Percentiles rank a stretch among this genome's conserved stretches.
Evolutionary conservation across 495 filamentous ascomycete genomes (phyloP).

Genomic region (Trypethelium eluteriae): DNA sequence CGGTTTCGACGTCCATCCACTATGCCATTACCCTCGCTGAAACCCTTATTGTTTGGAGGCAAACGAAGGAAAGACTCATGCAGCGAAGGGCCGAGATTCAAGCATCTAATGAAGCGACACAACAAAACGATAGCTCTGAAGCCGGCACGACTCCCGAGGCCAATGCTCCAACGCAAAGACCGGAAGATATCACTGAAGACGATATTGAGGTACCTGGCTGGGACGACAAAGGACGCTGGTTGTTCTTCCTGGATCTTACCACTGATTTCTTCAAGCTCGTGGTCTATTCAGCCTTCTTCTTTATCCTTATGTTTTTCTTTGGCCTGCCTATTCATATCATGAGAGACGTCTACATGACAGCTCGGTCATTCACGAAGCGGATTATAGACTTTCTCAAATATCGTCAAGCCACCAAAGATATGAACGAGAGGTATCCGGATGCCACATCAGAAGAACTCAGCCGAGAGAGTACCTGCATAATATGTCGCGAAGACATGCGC

Average conservation of each 20-base stretch:
- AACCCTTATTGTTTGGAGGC: slow-evolving; percentile 61
- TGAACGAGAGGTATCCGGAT: slow-evolving; percentile 87
- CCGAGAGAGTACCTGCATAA: slow-evolving; percentile 89
- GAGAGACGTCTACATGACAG: slow-evolving; percentile 86
- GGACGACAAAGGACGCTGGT: slow-evolving; percentile 92
- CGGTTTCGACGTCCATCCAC: slow-evolving; percentile 66
- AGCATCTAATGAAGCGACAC: slow-evolving; percentile 54
- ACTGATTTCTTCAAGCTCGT: slow-evolving; percentile 87
- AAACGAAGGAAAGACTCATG: slow-evolving; percentile 56
- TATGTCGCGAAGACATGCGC: slow-evolving; percentile 93
- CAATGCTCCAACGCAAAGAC: slow-evolving; percentile 33
- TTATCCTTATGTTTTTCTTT: slow-evolving; percentile 85
- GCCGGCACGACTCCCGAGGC: slow-evolving; percentile 39
- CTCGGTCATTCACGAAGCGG: slow-evolving; percentile 80
- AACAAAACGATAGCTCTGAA: slow-evolving; percentile 49
- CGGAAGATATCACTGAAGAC: slow-evolving; percentile 63
- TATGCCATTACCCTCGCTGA: slow-evolving; percentile 78
- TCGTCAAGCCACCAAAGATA: slow-evolving; percentile 78
- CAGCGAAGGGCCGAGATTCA: slow-evolving; percentile 51
- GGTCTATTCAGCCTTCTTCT: slow-evolving; percentile 86
- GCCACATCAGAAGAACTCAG: slow-evolving; percentile 78
- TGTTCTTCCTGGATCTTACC: slow-evolving; percentile 79
- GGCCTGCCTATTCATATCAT: slow-evolving; percentile 94
- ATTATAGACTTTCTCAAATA: slow-evolving; percentile 83
- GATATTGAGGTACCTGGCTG: slow-evolving; percentile 92